Conservation (phyloP, 176 grass and related monocot species). For the Paspalum vaginatum region DNA sequence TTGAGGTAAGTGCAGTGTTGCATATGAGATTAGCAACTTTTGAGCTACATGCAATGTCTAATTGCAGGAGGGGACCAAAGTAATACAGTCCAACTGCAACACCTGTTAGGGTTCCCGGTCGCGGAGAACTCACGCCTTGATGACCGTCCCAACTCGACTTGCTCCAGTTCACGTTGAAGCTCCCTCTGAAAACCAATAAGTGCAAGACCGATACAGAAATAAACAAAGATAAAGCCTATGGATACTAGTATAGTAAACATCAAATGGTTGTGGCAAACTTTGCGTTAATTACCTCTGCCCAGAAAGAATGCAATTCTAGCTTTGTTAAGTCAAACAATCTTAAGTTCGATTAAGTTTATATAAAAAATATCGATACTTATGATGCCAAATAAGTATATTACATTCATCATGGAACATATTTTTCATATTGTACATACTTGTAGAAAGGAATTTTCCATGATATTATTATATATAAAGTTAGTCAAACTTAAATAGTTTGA, state of each 20-base stretch:
- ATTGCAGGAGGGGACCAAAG: not conserved
- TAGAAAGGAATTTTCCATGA: no score
- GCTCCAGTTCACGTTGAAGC: constrained; percentile 84
- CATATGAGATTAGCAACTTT: not conserved
- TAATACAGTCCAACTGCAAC: not conserved
- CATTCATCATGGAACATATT: no score
- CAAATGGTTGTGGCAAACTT: not conserved
- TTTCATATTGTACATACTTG: no score
- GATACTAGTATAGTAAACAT: not conserved
- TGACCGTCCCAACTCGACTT: constrained; percentile 81
- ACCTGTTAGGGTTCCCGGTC: constrained; percentile 74
- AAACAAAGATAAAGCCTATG: not conserved
- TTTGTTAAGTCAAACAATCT: no score
- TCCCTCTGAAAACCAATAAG: constrained; percentile 67
- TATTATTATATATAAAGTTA: no score
- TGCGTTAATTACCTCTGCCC: no score
- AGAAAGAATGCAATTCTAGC: no score
- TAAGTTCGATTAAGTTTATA: no score
- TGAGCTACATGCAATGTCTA: not conserved
- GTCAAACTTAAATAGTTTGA: no score
- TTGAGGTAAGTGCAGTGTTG: not conserved
- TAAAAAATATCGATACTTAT: no score
- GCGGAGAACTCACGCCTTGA: constrained; percentile 74
- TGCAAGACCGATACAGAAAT: not conserved
- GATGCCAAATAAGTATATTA: no score